Evolutionary conservation across 768 basidiomycete species (phyloP).

Genomic region (Podaxis sp.): DNA sequence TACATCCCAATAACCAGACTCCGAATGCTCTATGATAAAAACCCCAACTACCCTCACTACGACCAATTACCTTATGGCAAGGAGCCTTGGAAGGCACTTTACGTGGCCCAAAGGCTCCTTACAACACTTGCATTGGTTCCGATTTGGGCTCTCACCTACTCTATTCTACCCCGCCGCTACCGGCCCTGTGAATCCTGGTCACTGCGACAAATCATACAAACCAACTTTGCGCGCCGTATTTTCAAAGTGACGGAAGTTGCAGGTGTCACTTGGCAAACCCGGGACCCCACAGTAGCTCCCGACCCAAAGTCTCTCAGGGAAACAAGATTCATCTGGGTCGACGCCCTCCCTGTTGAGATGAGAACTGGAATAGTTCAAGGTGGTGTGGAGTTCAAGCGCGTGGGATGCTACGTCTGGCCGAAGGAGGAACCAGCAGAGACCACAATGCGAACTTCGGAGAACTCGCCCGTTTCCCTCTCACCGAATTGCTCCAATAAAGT

Average conservation of each 20-base stretch:
- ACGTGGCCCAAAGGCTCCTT: constrained; percentile 42
- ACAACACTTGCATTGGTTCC: constrained; percentile 46
- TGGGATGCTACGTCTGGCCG: constrained; percentile 48
- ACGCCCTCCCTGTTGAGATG: constrained; percentile 33
- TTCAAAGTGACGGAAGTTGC: constrained; percentile 52
- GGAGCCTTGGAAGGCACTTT: constrained; percentile 42
- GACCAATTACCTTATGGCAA: constrained; percentile 38
- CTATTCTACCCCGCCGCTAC: constrained; percentile 34
- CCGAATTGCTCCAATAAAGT: background rate
- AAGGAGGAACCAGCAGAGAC: constrained; percentile 19
- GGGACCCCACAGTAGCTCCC: constrained; percentile 33
- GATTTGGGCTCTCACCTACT: constrained; percentile 40
- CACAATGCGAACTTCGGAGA: constrained; percentile 1
- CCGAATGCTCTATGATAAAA: constrained; percentile 22
- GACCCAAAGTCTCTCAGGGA: constrained; percentile 28
- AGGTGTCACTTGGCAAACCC: constrained; percentile 50
- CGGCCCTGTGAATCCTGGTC: constrained; percentile 50
- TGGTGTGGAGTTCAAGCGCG: constrained; percentile 33
- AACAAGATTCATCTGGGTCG: constrained; percentile 46
- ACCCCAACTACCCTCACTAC: constrained; percentile 36
- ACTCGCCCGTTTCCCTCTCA: background rate
- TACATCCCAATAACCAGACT: background rate
- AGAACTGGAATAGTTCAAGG: constrained; percentile 39
- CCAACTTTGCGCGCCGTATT: constrained; percentile 48
- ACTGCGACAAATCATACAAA: constrained; percentile 42